Percentiles rank a stretch among this genome's conserved stretches.
phyloP scores from a whole-genome alignment of 2,329 filamentous ascomycete species.

The Epichloe sp. region DNA sequence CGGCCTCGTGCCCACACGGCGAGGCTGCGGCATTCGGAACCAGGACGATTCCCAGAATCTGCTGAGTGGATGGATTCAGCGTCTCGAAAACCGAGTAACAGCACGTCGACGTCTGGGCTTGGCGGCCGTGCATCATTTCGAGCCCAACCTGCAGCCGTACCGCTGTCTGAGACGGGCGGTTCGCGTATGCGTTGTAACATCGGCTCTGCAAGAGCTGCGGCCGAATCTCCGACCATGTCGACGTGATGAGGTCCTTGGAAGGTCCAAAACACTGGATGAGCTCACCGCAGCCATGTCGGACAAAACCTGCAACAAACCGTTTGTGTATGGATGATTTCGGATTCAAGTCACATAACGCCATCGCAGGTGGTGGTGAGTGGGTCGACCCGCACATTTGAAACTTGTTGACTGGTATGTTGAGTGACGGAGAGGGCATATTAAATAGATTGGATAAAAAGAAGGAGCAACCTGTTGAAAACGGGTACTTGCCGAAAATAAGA shows the following conservation, averaged over 20 bases:
- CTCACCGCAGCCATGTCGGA: slow-evolving; percentile 4
- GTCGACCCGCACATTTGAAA: too few relatives aligned
- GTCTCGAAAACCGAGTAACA: slow-evolving; percentile 1
- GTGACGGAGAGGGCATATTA: neutral
- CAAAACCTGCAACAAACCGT: slow-evolving; percentile 5
- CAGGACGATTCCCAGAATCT: slow-evolving; percentile 5
- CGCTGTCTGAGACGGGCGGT: neutral
- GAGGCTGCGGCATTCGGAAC: neutral
- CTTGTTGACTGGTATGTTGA: neutral
- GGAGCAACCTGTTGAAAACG: neutral
- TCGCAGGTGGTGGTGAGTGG: neutral
- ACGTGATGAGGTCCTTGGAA: neutral
- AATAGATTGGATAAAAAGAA: neutral
- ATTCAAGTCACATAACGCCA: neutral
- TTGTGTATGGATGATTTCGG: slow-evolving; percentile 2
- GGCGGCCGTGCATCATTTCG: neutral
- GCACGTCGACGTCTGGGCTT: neutral
- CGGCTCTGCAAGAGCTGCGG: slow-evolving; percentile 1
- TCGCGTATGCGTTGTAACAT: slow-evolving; percentile 1
- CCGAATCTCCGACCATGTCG: slow-evolving; percentile 2
- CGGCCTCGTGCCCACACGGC: neutral
- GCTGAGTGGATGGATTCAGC: neutral
- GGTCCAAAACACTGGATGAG: slow-evolving; percentile 6
- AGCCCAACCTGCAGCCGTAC: neutral
- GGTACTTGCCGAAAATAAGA: neutral